Evolutionary conservation across 2,329 filamentous ascomycete species (phyloP).

Genomic region (Beauveria sp.): DNA sequence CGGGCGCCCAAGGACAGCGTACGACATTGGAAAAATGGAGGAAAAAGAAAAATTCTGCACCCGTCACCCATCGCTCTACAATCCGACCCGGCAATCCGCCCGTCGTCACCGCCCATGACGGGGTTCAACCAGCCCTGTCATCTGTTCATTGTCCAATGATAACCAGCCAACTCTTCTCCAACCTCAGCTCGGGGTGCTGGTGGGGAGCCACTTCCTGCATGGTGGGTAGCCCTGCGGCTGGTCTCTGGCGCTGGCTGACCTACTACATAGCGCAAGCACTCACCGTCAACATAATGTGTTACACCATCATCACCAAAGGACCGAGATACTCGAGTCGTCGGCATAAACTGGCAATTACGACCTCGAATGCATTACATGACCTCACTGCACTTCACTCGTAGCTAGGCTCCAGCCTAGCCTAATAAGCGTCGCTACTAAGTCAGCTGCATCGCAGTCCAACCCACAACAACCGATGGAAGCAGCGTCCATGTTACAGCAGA

Average conservation of each 20-base stretch:
- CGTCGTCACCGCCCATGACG: not conserved
- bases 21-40: too few relatives aligned
- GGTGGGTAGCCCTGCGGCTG: not conserved
- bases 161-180: not conserved
- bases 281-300: too few relatives aligned
- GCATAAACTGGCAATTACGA: not conserved
- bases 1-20: too few relatives aligned
- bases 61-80: too few relatives aligned
- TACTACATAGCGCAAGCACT: not conserved
- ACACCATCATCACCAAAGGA: not conserved
- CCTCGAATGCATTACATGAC: not conserved
- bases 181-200: not conserved
- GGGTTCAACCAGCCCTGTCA: not conserved
- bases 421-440: not conserved
- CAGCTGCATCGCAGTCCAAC: not conserved
- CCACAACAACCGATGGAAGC: not conserved
- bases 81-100: too few relatives aligned
- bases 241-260: too few relatives aligned
- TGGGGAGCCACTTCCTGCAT: not conserved
- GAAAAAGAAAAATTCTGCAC: too few relatives aligned
- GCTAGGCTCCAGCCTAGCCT: not conserved
- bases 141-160: not conserved
- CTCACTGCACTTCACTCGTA: not conserved
- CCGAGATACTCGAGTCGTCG: not conserved
- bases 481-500: not conserved